Conservation (phyloP, 345 rosid genomes). For the Salix dunnii region DNA sequence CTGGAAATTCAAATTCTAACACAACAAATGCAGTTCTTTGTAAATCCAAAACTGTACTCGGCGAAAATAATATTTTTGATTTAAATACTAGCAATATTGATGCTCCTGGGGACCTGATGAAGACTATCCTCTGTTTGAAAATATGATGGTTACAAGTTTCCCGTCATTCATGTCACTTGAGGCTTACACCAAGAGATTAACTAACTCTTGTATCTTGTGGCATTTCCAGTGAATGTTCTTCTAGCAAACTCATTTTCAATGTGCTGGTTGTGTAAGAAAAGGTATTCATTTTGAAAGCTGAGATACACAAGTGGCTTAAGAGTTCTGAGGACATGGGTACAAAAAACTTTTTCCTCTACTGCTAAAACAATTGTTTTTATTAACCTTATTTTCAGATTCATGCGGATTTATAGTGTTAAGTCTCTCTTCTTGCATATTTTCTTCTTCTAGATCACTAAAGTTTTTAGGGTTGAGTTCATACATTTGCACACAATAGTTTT, state of each 20-base stretch:
- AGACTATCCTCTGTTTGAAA: neutral
- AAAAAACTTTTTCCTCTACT: neutral
- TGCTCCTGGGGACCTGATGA: constrained; percentile 33
- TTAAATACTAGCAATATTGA: constrained; percentile 29
- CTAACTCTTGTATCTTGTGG: constrained; percentile 5
- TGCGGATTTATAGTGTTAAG: too few species aligned
- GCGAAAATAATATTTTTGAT: constrained; percentile 24
- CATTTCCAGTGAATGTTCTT: neutral
- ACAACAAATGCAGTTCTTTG: constrained; percentile 43
- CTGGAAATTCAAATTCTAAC: constrained; percentile 42
- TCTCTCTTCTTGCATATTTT: too few species aligned
- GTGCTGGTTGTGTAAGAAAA: constrained; percentile 52
- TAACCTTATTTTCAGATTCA: too few species aligned
- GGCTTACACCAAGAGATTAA: constrained; percentile 7
- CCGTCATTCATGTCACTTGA: constrained; percentile 9
- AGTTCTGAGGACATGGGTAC: constrained; percentile 75
- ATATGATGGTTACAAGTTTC: constrained; percentile 51
- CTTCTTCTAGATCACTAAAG: too few species aligned
- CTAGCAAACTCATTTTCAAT: neutral
- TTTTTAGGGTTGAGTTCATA: too few species aligned
- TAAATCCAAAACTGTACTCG: constrained; percentile 28
- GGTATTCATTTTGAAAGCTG: constrained; percentile 69
- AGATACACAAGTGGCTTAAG: constrained; percentile 76
- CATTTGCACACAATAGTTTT: too few species aligned
- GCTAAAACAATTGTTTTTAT: too few species aligned